Conservation (phyloP, 805 yeast species). For the Osmozyma mogii region DNA sequence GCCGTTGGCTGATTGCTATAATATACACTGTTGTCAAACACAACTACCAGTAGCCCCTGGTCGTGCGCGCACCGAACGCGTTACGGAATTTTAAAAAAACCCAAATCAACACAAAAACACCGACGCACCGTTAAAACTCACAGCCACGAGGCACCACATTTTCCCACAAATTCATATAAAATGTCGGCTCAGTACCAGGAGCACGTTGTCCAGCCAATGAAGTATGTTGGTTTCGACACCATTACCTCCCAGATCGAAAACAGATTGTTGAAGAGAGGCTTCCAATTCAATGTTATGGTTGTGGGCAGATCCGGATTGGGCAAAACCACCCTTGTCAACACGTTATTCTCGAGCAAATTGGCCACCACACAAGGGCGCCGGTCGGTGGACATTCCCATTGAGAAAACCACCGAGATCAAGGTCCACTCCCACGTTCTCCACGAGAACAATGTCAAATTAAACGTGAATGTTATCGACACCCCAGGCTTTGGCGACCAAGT, state of each 20-base stretch:
- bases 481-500: slow-evolving; percentile 98
- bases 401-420: slow-evolving; percentile 80
- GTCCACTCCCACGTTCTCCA: slow-evolving; percentile 60
- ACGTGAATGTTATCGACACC: slow-evolving; percentile 86
- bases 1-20: too few species aligned
- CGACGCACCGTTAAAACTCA: too few species aligned
- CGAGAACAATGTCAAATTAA: slow-evolving; percentile 83
- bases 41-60: slow-evolving; percentile 2
- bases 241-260: slow-evolving; percentile 94
- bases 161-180: not conserved
- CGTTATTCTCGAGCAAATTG: slow-evolving; percentile 79
- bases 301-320: slow-evolving; percentile 92
- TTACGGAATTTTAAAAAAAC: not conserved
- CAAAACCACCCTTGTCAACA: slow-evolving; percentile 84
- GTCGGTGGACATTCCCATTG: slow-evolving; percentile 59
- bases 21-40: slow-evolving; percentile 1
- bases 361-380: slow-evolving; percentile 69
- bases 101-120: slow-evolving; percentile 1
- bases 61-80: slow-evolving; percentile 5
- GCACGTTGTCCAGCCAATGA: slow-evolving; percentile 43
- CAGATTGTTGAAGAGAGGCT: slow-evolving; percentile 84
- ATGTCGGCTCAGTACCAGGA: slow-evolving; percentile 15
- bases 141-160: too few species aligned
- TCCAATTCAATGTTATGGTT: slow-evolving; percentile 88
- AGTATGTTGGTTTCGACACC: slow-evolving; percentile 94